Percentiles rank a stretch among this genome's conserved stretches.
These are phyloP conservation scores for Ruellia speciosa DNA, from an alignment of 305 asterid genomes.

Conservation along the genomic window DNA sequence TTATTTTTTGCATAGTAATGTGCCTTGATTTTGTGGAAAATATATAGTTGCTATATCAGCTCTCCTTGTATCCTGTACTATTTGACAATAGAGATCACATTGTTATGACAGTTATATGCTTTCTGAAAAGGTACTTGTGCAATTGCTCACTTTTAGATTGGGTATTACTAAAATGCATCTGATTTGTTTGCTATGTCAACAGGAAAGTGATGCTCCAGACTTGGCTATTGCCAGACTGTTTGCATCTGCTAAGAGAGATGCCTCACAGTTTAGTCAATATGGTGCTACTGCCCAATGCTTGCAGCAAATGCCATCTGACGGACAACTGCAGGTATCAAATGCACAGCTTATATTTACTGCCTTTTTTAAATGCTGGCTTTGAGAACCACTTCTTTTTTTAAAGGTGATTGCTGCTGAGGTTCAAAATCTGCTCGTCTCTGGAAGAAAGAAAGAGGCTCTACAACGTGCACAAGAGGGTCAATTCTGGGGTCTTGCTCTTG, in stretches of 20 bases:
- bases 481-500: constrained; percentile 96
- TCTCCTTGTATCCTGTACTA: neutral
- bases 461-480: constrained; percentile 93
- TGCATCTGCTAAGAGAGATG: constrained; percentile 59
- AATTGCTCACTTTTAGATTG: too few species aligned
- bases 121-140: too few species aligned
- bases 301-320: constrained; percentile 83
- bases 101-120: too few species aligned
- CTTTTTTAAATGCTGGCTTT: neutral
- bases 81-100: too few species aligned
- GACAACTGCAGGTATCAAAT: constrained; percentile 52
- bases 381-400: constrained; percentile 20
- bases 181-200: constrained; percentile 14
- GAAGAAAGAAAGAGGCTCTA: constrained; percentile 89
- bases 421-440: constrained; percentile 87
- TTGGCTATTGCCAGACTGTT: constrained; percentile 75
- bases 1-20: too few species aligned
- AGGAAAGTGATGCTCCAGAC: constrained; percentile 79
- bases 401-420: constrained; percentile 79
- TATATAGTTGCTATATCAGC: neutral
- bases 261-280: constrained; percentile 44
- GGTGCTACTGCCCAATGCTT: constrained; percentile 59
- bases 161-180: too few species aligned
- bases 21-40: neutral
- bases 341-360: constrained; percentile 5